A percentile compares a stretch with the other conserved stretches of the same genome.
phyloP scores from a whole-genome alignment of 768 basidiomycete genomes.

The Mycena venus region DNA sequence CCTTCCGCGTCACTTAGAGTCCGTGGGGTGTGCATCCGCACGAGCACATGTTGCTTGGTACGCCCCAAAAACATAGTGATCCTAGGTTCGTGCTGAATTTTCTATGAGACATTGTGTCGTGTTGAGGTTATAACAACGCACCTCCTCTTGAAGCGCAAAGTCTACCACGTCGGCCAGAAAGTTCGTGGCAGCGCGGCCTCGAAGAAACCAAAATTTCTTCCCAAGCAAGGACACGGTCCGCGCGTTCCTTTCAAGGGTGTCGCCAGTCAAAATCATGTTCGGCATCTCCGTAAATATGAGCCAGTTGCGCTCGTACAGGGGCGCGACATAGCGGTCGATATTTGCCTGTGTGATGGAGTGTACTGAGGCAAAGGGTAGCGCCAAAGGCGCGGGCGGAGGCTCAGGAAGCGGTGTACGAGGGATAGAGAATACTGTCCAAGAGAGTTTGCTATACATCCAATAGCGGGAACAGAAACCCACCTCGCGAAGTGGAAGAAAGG shows the following conservation, averaged over 20 bases:
- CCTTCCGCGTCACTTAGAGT: neutral
- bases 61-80: slow-evolving; percentile 20
- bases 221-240: slow-evolving; percentile 23
- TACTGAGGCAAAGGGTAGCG: slow-evolving; percentile 8
- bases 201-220: slow-evolving; percentile 28
- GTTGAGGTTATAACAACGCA: neutral
- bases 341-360: slow-evolving; percentile 21
- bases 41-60: neutral
- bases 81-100: slow-evolving; percentile 13
- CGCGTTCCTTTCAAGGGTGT: slow-evolving; percentile 1
- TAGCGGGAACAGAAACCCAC: neutral
- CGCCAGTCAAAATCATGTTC: slow-evolving; percentile 13
- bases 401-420: slow-evolving; percentile 14
- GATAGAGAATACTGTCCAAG: neutral
- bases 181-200: neutral
- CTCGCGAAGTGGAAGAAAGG: neutral
- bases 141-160: slow-evolving; percentile 12
- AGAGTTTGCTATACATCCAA: neutral
- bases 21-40: slow-evolving; percentile 20
- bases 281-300: slow-evolving; percentile 23
- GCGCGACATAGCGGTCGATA: slow-evolving; percentile 20
- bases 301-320: slow-evolving; percentile 25
- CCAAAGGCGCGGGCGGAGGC: slow-evolving; percentile 1
- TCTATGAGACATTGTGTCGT: neutral
- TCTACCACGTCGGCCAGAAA: slow-evolving; percentile 19